Evolutionary conservation across 129 eudicot genomes (phyloP).

Genomic region (Escallonia herrerae): DNA sequence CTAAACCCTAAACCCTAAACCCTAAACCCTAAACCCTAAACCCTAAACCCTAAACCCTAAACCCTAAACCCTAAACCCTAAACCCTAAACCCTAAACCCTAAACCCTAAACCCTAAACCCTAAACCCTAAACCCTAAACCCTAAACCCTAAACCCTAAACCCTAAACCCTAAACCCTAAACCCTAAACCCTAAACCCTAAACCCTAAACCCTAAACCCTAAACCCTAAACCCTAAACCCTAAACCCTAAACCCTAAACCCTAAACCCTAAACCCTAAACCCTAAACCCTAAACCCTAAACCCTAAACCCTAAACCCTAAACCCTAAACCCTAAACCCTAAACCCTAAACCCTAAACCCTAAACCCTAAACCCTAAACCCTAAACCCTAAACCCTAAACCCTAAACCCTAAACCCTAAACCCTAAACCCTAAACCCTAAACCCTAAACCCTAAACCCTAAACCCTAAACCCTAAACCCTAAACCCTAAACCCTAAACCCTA

Average conservation of each 20-base stretch:
- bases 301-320: constrained; percentile 6
- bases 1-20: background rate
- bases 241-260: constrained; percentile 16
- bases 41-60: background rate
- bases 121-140: constrained; percentile 5
- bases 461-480: constrained; percentile 7
- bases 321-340: constrained; percentile 4
- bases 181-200: background rate
- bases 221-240: constrained; percentile 5
- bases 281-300: constrained; percentile 1
- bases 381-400: constrained; percentile 7
- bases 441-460: background rate
- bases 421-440: background rate
- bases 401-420: background rate
- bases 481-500: constrained; percentile 3
- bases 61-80: background rate
- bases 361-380: constrained; percentile 5
- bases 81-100: background rate
- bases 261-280: constrained; percentile 17
- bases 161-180: constrained; percentile 1
- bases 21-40: background rate
- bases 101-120: background rate
- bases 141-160: background rate
- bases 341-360: background rate
- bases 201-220: background rate